Evolutionary conservation across 2,329 filamentous ascomycete genomes (phyloP), one percentile per base, ranked within the genome.

Genomic region (Aspergillus awamori): DNA sequence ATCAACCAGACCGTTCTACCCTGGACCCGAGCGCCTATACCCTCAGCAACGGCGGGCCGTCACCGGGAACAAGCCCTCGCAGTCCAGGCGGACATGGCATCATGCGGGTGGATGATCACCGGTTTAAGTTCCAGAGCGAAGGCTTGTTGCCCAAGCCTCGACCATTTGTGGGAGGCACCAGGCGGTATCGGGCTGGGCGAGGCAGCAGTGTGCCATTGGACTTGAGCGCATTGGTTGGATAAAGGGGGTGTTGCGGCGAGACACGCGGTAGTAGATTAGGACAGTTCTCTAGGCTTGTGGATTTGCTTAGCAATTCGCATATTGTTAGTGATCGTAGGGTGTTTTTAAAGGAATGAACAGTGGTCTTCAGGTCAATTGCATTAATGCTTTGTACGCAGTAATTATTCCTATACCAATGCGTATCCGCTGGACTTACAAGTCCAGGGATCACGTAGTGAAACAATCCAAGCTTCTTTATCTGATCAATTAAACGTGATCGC

Each of bases 171-270:
- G 90, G 89, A n/a, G 87, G 86, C 3, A 79, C 84, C 20, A 93
- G 90, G 74, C 87, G 87, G 74, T 99, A 98, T 77, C 84, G 94
- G 64, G 95, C 95, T 38, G 95, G 95, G 8, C 86, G 94, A 73
- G 94, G 93, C 33, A 97, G 93, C 79, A 97, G 91, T 81, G 93
- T 98, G 67, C 95, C 95, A 30, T 81, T 98, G 69, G 92, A 98
- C 80, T 77, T 99, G 72, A 86, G 65, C 59, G 71, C 73, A 51
- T 67, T 77, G 64, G 68, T 67, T 60, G 71, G 72, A 26, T 77
- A 62, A 59, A 11, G 10, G 33, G 11, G 8, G 45, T 17, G 15
- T 17, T n/a, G 24, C 13, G 2, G 11, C 11, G 45, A 49, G 26
- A 13, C 45, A 13, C 15, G 13, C 30, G 45, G 45, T 11, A 47